Base-by-base conservation (phyloP, 805 yeast species). In the Saccharomyces paradoxus region DNA sequence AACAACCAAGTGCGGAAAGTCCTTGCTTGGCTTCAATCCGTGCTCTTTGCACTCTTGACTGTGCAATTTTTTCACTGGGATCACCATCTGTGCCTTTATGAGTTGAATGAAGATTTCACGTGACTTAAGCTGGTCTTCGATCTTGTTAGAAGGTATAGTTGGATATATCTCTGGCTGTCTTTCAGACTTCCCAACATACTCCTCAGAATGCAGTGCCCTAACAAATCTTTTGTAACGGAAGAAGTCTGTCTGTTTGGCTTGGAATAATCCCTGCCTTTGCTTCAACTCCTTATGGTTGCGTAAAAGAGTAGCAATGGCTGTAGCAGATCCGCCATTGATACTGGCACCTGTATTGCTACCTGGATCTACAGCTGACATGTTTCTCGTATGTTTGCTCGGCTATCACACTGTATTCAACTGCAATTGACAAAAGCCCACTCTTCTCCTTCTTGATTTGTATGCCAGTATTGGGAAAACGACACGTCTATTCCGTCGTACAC, bases 181-280 rank as follows among this genome's bases (percentile, higher is more conserved):
- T 53, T 73, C 61, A 51, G 79, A 80, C 58, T 74, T 80, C 58
- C 63, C 68, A 61, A 77, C 77, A 71, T 89, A 94, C 48, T 85
- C 91, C 1, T 81, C 85, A 53, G 89, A 81, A 37, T 82, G 72
- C 55, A 92, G 76, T 1, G 95, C 96, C 60, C 98, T 77, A 13
- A 81, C 73, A 47, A 89, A 86, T 63, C 99, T 81, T 70, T 92
- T 92, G 69, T 77, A 86, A 60, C 96, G 78, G 79, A 92, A 94
- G 70, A 94, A 90, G 56, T 89, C 96, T 37, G 81, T 79, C 50
- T 82, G 83, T 58, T 80, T 80, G 53, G 86, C 83, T 62, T 85
- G 84, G 53, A 84, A 74, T n/a, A 84, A 69, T 13, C 97, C 97
- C 57, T 81, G 80, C 63, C 99, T 82, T 70, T 85, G 87, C 66